These are phyloP conservation scores for Pyrrhoderma lamaoense DNA, from an alignment of 1,284 basidiomycete species.

Conservation along the genomic window DNA sequence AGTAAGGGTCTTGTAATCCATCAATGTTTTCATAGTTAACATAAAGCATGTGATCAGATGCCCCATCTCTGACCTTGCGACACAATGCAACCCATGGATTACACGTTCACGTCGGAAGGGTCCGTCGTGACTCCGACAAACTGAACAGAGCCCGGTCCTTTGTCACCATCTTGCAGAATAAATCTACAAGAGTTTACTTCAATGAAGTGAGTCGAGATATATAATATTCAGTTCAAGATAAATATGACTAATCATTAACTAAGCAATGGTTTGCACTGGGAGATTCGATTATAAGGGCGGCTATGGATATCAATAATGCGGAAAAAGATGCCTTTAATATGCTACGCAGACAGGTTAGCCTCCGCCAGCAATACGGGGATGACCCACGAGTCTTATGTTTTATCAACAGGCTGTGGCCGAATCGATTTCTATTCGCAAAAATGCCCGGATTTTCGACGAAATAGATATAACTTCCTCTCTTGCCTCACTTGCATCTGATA, in stretches of 20 bases:
- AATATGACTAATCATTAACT: conserved; percentile 3
- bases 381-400: conserved; percentile 6
- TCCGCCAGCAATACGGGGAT: conserved; percentile 25
- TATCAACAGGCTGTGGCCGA: conserved; percentile 53
- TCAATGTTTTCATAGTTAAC: no score
- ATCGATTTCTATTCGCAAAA: conserved; percentile 53
- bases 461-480: conserved; percentile 83
- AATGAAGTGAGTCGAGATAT: conserved; percentile 41
- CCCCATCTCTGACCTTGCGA: conserved; percentile 65
- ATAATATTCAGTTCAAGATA: background rate
- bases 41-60: conserved; percentile 35
- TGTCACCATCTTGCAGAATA: conserved; percentile 50
- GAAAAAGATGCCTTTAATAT: conserved; percentile 70
- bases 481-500: conserved; percentile 75
- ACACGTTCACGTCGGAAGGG: conserved; percentile 62
- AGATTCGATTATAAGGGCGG: conserved; percentile 51
- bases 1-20: no score
- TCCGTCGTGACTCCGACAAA: conserved; percentile 49
- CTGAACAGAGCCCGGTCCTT: conserved; percentile 45
- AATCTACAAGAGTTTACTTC: conserved; percentile 64
- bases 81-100: conserved; percentile 61
- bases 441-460: conserved; percentile 82
- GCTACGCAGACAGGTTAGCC: conserved; percentile 47
- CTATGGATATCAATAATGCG: conserved; percentile 43
- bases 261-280: conserved; percentile 78